Base-by-base conservation (phyloP, 2,329 filamentous ascomycete genomes). In the Neurospora crassa region DNA sequence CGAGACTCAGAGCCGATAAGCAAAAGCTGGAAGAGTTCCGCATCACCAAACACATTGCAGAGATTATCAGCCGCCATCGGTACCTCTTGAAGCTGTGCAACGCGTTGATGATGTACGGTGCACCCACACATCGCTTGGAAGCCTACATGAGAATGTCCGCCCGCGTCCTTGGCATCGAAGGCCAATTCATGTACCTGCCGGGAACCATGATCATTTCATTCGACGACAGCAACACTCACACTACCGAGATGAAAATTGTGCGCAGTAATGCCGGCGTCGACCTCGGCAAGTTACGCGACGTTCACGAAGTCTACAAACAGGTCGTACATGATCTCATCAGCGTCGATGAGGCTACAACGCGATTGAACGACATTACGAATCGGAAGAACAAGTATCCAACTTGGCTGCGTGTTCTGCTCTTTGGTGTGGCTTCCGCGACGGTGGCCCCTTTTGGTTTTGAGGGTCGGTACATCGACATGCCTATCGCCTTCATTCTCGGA, bases 141-240 rank as follows among this genome's bases (percentile, higher is more conserved):
- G 92, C 97, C 78, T 97, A 97, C 79, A 90, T 97, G 88, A 90
- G 87, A 74, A 96, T 95, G 92, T 94, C 92, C 10, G 91, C 94
- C 1, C 87, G 92, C n/a, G 92, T 96, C 1, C 86, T 97, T 45
- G 92, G 94, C 79, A 94, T 97, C 18, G 92, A 97, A 74, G 91
- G 91, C 6, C 93, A 97, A 77, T 97, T 96, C 76, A 83, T 97
- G 29, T 97, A 97, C 78, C 88, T 97, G 40, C 94, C 94, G 0
- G 92, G 92, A 0, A 96, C 92, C 78, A 97, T 97, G 94, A 92
- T 97, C 71, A 91, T 97, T 78, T 95, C 93, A 5, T 97, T 97
- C 77, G 94, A 92, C 77, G 92, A 95, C 79, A 84, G 82, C 74
- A 81, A 82, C 0, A 92, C 91, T 0, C 91, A 94, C 77, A 94